A percentile compares a stretch with the other conserved stretches of the same genome.
Evolutionary conservation across 495 filamentous ascomycete genomes (phyloP).

Genomic region (Eremomyces bilateralis): DNA sequence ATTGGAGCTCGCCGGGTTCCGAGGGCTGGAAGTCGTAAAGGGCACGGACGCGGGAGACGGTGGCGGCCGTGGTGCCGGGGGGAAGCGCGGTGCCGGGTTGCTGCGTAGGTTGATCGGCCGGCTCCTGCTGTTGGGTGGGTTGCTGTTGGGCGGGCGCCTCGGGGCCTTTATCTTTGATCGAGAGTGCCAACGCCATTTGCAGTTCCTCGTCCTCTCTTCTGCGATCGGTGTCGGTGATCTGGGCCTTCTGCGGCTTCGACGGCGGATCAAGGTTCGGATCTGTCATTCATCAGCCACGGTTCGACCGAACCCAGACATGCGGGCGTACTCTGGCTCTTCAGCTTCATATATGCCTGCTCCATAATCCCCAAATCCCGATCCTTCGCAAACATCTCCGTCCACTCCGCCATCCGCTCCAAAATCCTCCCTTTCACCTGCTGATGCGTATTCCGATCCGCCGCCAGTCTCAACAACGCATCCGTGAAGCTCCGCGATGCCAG

Average conservation of each 20-base stretch:
- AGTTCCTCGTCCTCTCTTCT: conserved; percentile 95
- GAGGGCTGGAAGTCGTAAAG: conserved; percentile 88
- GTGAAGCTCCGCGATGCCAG: conserved; percentile 88
- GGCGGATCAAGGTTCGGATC: conserved; percentile 86
- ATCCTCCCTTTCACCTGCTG: conserved; percentile 94
- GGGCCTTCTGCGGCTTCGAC: conserved; percentile 73
- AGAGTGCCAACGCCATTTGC: conserved; percentile 84
- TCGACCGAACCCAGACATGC: background rate
- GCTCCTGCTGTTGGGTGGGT: background rate
- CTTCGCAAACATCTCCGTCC: conserved; percentile 80
- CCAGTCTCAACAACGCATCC: conserved; percentile 76
- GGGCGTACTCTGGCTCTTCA: conserved; percentile 51
- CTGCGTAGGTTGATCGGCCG: background rate
- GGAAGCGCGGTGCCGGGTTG: background rate
- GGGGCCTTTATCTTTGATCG: conserved; percentile 54
- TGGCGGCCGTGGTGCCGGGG: conserved; percentile 73
- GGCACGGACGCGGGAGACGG: conserved; percentile 81
- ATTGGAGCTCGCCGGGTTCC: conserved; percentile 83
- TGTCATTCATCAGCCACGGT: conserved; percentile 18
- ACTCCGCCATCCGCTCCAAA: conserved; percentile 85
- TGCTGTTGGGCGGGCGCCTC: conserved; percentile 5
- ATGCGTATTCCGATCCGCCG: conserved; percentile 86
- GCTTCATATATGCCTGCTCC: conserved; percentile 79
- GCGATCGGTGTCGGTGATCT: conserved; percentile 74
- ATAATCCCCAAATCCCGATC: conserved; percentile 93